These are phyloP conservation scores for Dactylellina drechsleri DNA, from an alignment of 2,329 filamentous ascomycete genomes.

Conservation along the genomic window DNA sequence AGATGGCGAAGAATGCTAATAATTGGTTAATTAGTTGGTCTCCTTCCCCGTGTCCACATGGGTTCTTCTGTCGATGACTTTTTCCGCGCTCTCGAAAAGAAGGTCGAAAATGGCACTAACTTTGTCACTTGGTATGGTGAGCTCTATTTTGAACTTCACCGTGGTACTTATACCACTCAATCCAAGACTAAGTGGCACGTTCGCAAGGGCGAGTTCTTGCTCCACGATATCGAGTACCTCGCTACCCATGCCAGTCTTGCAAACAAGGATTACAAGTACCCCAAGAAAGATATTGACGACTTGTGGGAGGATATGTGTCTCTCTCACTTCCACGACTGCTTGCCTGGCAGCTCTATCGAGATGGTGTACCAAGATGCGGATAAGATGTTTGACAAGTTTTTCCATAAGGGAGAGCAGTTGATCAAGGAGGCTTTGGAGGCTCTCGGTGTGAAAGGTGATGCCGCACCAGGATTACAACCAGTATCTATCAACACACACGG, in stretches of 20 bases:
- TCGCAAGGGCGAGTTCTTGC: conserved; percentile 81
- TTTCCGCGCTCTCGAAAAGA: conserved; percentile 84
- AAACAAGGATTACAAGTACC: conserved; percentile 81
- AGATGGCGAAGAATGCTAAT: not conserved
- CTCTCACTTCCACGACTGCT: conserved; percentile 97
- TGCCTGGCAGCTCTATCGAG: conserved; percentile 93
- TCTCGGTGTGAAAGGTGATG: conserved; percentile 71
- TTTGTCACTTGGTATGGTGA: conserved; percentile 98
- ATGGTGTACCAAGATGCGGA: conserved; percentile 99
- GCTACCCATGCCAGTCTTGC: conserved; percentile 85
- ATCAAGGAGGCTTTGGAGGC: conserved; percentile 75
- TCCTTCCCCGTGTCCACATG: conserved; percentile 86
- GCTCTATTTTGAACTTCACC: conserved; percentile 96
- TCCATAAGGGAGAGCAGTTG: conserved; percentile 77
- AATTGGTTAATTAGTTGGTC: conserved; percentile 67
- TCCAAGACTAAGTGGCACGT: conserved; percentile 98
- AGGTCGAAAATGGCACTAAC: conserved; percentile 70
- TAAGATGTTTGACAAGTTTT: conserved; percentile 84
- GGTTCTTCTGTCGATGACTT: conserved; percentile 93
- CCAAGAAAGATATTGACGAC: conserved; percentile 89
- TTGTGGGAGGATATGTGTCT: conserved; percentile 95
- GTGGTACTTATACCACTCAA: conserved; percentile 96
- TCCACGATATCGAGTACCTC: conserved; percentile 87
- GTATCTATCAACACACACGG: conserved; percentile 84
- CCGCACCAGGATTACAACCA: conserved; percentile 64